Base-by-base conservation (phyloP, 2,329 filamentous ascomycete species). In the Ophioceras dolichostomum region DNA sequence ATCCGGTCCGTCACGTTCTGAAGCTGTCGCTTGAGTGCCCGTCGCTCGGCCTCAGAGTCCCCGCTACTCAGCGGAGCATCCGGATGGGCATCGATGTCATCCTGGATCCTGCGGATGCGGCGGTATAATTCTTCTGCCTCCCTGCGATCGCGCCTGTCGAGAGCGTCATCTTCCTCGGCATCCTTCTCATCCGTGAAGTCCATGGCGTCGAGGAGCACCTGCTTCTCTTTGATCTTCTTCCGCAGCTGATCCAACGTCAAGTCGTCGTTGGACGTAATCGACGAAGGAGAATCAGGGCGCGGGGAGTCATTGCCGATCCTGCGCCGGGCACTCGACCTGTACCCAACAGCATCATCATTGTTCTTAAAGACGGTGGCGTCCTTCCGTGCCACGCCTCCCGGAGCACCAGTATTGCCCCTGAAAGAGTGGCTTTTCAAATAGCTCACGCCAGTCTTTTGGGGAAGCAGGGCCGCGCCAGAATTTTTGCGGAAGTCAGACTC, bases 301-400 rank as follows among this genome's bases (percentile, higher is more conserved):
- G 87, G 85, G 8, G 87, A 91, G 30, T 65, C 67, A 42, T 75
- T 79, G 35, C 68, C 85, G 39, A 93, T 62, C 46, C 91, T 78
- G 45, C 88, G 84, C 45, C 91, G 84, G 38, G 91, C 91, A 56
- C 88, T 95, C 10, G 91, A 96, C 48, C 81, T 82, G 54, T 98
- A 98, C 5, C 86, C 87, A 49, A 93, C 75, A 41, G 87, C 82
- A 47, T 94, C 86, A 49, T 94, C 87, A 47, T 96, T 91, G 54
- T 96, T 95, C 54, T 93, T 89, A 61, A 89, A 98, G 3, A 96
- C 83, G 0, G 91, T 98, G 3, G 83, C 91, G 61, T 98, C 91
- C 57, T 96, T 96, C 34, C 88, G 82, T 16, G 34, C 16, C 27
- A 73, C 73, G 32, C 64, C 64, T 32, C 66, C 67, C 34, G 69